These are phyloP conservation scores for Nicotiana tomentosiformis DNA, from an alignment of 257 asterid species.

Conservation along the genomic window DNA sequence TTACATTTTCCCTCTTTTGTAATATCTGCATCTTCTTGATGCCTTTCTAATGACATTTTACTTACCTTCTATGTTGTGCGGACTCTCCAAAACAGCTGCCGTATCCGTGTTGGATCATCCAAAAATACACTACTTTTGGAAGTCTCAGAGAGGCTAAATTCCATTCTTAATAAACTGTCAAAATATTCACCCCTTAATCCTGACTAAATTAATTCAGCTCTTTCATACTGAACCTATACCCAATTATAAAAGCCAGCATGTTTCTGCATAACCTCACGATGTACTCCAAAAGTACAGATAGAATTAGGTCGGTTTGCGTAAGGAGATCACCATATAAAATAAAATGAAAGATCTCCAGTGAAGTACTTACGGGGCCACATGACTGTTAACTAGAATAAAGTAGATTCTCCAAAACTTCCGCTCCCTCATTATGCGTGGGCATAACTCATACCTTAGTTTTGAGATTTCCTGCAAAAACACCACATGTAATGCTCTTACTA, in stretches of 20 bases:
- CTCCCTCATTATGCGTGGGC: slow-evolving; percentile 92
- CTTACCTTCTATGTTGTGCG: too few relatives aligned
- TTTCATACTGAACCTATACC: not conserved
- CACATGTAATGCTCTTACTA: not conserved
- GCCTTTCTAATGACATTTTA: too few relatives aligned
- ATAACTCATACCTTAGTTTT: slow-evolving; percentile 68
- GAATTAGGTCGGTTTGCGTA: not conserved
- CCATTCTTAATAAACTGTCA: not conserved
- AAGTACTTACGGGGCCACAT: slow-evolving; percentile 70
- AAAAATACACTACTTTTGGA: not conserved
- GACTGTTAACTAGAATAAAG: slow-evolving; percentile 81
- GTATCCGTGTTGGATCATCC: too few relatives aligned
- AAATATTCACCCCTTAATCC: not conserved
- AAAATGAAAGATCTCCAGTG: not conserved
- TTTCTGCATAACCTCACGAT: not conserved
- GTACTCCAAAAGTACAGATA: not conserved
- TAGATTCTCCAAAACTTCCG: slow-evolving; percentile 96
- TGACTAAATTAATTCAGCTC: not conserved
- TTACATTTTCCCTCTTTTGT: too few relatives aligned
- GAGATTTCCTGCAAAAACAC: slow-evolving; percentile 64
- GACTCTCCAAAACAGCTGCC: too few relatives aligned
- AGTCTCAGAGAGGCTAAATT: not conserved
- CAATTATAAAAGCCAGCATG: not conserved
- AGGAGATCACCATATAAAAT: not conserved
- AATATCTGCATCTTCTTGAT: too few relatives aligned